These are phyloP conservation scores for Viola odorata DNA, from an alignment of 345 rosid genomes.

Conservation along the genomic window DNA sequence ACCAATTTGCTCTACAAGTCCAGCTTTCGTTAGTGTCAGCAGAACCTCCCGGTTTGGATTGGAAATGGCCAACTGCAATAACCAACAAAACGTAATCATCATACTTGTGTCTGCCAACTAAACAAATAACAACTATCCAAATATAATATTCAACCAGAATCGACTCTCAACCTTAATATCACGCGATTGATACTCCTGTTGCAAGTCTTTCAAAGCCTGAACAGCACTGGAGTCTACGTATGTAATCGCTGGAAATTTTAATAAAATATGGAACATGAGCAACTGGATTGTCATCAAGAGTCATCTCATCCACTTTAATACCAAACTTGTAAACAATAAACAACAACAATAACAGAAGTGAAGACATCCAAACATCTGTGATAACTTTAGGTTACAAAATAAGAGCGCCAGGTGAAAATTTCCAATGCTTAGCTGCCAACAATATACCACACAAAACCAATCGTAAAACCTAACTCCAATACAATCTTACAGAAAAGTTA, in stretches of 20 bases:
- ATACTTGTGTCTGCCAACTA: neutral
- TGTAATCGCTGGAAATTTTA: constrained; percentile 57
- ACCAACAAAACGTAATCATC: neutral
- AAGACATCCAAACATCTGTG: too few relatives aligned
- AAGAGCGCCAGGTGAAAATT: too few relatives aligned
- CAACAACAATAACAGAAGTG: too few relatives aligned
- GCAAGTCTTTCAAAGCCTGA: constrained; percentile 86
- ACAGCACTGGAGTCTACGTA: constrained; percentile 88
- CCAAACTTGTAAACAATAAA: too few relatives aligned
- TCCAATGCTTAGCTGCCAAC: too few relatives aligned
- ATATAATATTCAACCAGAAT: neutral
- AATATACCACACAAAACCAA: too few relatives aligned
- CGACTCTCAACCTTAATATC: constrained; percentile 59
- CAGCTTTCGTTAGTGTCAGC: constrained; percentile 69
- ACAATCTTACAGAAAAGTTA: too few relatives aligned
- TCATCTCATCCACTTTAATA: too few relatives aligned
- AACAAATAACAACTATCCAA: neutral
- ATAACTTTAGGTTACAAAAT: too few relatives aligned
- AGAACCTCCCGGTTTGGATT: constrained; percentile 83
- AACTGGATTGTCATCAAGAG: neutral
- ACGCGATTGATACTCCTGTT: constrained; percentile 79
- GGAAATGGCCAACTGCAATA: constrained; percentile 70
- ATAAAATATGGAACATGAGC: neutral
- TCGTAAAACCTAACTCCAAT: too few relatives aligned
- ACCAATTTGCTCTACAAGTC: constrained; percentile 68